These are phyloP conservation scores for Stereocaulon alpinum DNA, from an alignment of 495 filamentous ascomycete genomes.

Conservation along the genomic window DNA sequence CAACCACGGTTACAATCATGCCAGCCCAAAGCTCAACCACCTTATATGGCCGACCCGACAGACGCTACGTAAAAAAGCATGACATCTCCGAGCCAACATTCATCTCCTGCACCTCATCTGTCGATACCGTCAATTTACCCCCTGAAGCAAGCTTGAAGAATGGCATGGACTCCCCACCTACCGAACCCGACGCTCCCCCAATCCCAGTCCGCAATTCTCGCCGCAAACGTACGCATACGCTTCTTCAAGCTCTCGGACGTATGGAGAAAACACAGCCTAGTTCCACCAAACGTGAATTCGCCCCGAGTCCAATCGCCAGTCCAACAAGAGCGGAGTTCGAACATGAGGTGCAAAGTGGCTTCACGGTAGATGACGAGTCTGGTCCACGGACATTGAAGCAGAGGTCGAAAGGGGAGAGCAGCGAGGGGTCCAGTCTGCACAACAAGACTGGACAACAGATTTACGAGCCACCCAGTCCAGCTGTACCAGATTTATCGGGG, in stretches of 20 bases:
- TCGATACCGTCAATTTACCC: slow-evolving; percentile 55
- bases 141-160: slow-evolving; percentile 36
- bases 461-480: slow-evolving; percentile 28
- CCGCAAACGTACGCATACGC: slow-evolving; percentile 24
- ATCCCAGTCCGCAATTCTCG: slow-evolving; percentile 25
- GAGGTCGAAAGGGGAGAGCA: slow-evolving; percentile 44
- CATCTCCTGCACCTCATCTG: slow-evolving; percentile 63
- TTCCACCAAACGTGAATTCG: not conserved
- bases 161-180: slow-evolving; percentile 24
- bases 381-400: slow-evolving; percentile 28
- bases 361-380: slow-evolving; percentile 42
- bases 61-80: slow-evolving; percentile 59
- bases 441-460: slow-evolving; percentile 34
- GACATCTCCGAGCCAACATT: slow-evolving; percentile 80
- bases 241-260: slow-evolving; percentile 21
- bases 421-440: slow-evolving; percentile 37
- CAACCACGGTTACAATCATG: slow-evolving; percentile 21
- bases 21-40: slow-evolving; percentile 20
- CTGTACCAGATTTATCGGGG: slow-evolving; percentile 25
- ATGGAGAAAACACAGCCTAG: not conserved
- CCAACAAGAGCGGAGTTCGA: slow-evolving; percentile 10
- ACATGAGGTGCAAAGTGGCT: slow-evolving; percentile 37
- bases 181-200: slow-evolving; percentile 18
- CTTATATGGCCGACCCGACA: slow-evolving; percentile 32
- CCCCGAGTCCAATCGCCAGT: not conserved